Conservation (phyloP, 2,329 filamentous ascomycete species). For the Aspergillus hortae region DNA sequence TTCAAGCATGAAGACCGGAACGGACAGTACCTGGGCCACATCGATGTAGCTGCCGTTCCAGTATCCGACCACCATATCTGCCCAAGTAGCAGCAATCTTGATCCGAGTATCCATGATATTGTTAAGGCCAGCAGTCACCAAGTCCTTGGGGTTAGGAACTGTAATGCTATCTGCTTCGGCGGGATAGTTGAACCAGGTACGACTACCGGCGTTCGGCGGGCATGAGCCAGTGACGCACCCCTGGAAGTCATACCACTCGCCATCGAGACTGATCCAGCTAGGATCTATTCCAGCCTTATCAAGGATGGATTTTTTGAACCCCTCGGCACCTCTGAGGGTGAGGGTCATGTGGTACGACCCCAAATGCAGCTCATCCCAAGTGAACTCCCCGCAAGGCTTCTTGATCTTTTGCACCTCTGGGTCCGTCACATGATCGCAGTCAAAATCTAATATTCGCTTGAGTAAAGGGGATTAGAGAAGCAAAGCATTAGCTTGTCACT, state of each 20-base stretch:
- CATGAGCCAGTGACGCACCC: neutral
- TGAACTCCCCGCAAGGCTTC: no score
- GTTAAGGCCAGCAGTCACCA: neutral
- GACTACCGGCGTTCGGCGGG: neutral
- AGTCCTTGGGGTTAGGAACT: conserved; percentile 3
- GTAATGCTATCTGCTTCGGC: neutral
- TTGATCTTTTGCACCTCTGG: no score
- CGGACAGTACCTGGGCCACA: neutral
- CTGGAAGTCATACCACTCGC: neutral
- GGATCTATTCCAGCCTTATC: neutral
- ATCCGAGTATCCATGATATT: neutral
- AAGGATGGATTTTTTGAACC: neutral
- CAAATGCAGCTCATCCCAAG: no score
- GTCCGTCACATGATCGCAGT: no score
- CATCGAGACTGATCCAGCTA: neutral
- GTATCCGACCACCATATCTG: no score
- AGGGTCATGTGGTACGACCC: neutral
- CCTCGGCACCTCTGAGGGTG: neutral
- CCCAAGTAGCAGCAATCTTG: no score
- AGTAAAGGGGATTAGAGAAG: no score
- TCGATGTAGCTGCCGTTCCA: no score
- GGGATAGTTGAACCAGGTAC: no score
- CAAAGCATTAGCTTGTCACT: no score
- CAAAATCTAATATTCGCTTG: no score
- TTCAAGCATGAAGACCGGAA: conserved; percentile 7